Conservation (phyloP, 2,329 filamentous ascomycete species). For the Mariannaea elegans region DNA sequence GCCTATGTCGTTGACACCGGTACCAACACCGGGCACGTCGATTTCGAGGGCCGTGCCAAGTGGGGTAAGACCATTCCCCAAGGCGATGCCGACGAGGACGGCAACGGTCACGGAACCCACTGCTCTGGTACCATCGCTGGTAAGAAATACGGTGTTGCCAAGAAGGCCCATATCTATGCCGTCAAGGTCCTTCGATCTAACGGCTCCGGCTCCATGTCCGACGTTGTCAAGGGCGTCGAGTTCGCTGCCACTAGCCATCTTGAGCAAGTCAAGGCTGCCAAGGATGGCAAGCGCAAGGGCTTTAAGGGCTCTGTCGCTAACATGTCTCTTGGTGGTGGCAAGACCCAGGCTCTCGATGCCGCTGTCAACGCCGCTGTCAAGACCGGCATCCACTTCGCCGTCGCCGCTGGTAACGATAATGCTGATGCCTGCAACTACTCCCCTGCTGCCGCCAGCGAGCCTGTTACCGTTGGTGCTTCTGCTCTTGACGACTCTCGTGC, state of each 20-base stretch:
- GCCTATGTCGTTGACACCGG: constrained; percentile 99
- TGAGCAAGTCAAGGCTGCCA: constrained; percentile 78
- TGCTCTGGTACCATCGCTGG: constrained; percentile 98
- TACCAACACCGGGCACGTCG: constrained; percentile 91
- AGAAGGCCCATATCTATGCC: constrained; percentile 96
- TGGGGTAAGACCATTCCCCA: constrained; percentile 97
- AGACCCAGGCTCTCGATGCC: constrained; percentile 88
- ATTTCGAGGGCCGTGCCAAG: constrained; percentile 93
- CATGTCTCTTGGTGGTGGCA: constrained; percentile 99
- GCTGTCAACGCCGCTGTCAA: constrained; percentile 94
- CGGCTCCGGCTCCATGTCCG: constrained; percentile 97
- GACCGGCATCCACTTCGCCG: constrained; percentile 94
- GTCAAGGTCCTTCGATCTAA: constrained; percentile 99
- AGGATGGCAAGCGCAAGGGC: constrained; percentile 89
- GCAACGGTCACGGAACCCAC: constrained; percentile 98
- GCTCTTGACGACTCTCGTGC: constrained; percentile 94
- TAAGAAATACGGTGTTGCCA: constrained; percentile 99
- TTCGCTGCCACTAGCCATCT: constrained; percentile 85
- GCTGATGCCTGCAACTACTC: constrained; percentile 99
- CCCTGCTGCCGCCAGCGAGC: constrained; percentile 88
- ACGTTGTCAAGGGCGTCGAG: constrained; percentile 98
- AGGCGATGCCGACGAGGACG: constrained; percentile 87
- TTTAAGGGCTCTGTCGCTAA: constrained; percentile 99
- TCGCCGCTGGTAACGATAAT: constrained; percentile 98
- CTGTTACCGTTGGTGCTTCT: constrained; percentile 95